A percentile compares a stretch with the other conserved stretches of the same genome.
Evolutionary conservation across 2,329 filamentous ascomycete species (phyloP).

Genomic region (Botrytis deweyae): DNA sequence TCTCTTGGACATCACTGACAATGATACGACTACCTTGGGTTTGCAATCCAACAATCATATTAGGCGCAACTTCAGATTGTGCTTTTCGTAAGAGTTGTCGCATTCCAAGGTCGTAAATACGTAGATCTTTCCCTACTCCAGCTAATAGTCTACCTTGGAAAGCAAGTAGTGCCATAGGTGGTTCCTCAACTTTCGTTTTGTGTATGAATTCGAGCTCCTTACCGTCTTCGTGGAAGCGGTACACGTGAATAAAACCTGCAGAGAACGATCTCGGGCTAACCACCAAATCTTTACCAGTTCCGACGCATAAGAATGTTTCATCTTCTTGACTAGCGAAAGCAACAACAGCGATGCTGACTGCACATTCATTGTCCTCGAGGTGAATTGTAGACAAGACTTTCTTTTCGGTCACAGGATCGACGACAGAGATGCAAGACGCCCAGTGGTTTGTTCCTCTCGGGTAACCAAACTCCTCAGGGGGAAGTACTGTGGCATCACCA

Average conservation of each 20-base stretch:
- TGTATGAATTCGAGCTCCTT: constrained; percentile 89
- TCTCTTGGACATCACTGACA: constrained; percentile 89
- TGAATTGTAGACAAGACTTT: constrained; percentile 75
- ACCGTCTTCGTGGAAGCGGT: constrained; percentile 85
- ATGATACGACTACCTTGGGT: constrained; percentile 90
- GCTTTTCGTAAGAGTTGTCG: constrained; percentile 89
- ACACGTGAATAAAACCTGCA: constrained; percentile 87
- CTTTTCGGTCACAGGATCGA: constrained; percentile 79
- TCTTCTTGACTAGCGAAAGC: constrained; percentile 86
- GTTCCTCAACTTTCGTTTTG: constrained; percentile 89
- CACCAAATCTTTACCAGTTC: constrained; percentile 87
- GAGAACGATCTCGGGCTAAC: constrained; percentile 73
- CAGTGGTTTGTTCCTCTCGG: constrained; percentile 81
- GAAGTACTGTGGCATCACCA: constrained; percentile 68
- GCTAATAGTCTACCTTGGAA: constrained; percentile 89
- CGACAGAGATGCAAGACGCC: constrained; percentile 91
- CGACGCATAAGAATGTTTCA: constrained; percentile 89
- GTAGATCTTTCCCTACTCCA: constrained; percentile 79
- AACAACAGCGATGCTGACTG: constrained; percentile 80
- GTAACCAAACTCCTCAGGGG: constrained; percentile 84
- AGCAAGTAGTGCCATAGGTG: constrained; percentile 82
- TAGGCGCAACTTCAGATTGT: constrained; percentile 74
- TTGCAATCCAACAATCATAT: constrained; percentile 83
- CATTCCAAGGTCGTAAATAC: constrained; percentile 91
- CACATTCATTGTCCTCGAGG: constrained; percentile 85